Evolutionary conservation across 2,329 filamentous ascomycete genomes (phyloP), one percentile per base, ranked within the genome.

Genomic region (Lachnellula subtilissima): DNA sequence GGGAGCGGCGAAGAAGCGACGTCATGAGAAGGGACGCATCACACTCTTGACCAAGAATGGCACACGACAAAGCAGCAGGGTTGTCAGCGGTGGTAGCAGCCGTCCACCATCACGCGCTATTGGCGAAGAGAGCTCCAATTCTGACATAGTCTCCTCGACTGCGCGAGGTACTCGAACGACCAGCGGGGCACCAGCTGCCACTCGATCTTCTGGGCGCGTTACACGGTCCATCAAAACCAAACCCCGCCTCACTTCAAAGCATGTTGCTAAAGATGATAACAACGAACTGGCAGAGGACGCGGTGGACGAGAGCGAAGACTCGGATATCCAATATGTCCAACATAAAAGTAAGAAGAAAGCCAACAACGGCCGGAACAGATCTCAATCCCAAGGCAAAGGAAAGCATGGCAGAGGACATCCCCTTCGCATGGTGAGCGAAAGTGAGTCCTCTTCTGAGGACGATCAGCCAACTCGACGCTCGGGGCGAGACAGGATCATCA

Each of bases 311-410:
- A 65, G 59, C 46, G 69, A 76, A 53, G 85, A 87, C 59, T 72
- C 73, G 2, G 75, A 78, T 1, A 73, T 71, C 22, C 73, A 83
- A 55, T 81, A 88, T 42, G 39, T 32, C 23, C 36, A 60, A 39
- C 82, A 87, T 15, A 48, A 57, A 19, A 39, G 43, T 12, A 59
- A 61, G 52, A 57, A 54, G 19, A 42, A 50, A 46, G 25, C 52
- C 9, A 50, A 36, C 23, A 57, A 57, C 32, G n/a, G 22, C 40
- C 55, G 36, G 11, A 36, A 43, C 19, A 59, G 47, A 23, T 39
- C 56, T 5, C 54, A 54, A 14, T 47, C 60, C 15, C 52, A 47
- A 36, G 47, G 53, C 14, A 61, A 54, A 36, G 19, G 14, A 17
- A 25, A 32, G 8, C 15, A 1, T 15, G 25, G 45, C 17, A 55